A percentile compares a stretch with the other conserved stretches of the same genome.
Conservation (phyloP, 2,329 filamentous ascomycete species). For the Coniochaeta sp. region DNA sequence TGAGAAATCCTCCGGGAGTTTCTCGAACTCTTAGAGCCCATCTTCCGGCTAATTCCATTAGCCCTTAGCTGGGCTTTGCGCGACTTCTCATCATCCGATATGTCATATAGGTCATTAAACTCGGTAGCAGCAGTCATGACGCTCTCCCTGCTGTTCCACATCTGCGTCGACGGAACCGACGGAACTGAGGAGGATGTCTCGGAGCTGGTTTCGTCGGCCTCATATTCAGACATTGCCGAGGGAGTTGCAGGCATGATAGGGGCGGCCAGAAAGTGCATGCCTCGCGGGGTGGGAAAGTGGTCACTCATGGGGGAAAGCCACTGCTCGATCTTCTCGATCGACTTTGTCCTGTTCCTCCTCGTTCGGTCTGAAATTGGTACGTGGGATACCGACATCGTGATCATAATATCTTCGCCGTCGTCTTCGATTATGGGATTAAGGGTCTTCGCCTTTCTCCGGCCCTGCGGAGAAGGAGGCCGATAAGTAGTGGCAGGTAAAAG, state of each 20-base stretch:
- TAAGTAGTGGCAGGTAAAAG: slow-evolving; percentile 33
- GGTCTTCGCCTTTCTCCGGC: slow-evolving; percentile 40
- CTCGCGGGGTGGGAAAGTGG: slow-evolving; percentile 67
- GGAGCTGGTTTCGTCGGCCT: slow-evolving; percentile 25
- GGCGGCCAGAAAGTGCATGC: slow-evolving; percentile 55
- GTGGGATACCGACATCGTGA: slow-evolving; percentile 2
- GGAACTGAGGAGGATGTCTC: slow-evolving; percentile 41
- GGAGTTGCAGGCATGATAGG: slow-evolving; percentile 56
- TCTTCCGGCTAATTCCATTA: slow-evolving; percentile 26
- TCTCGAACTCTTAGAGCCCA: slow-evolving; percentile 23
- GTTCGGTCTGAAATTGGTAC: slow-evolving; percentile 7
- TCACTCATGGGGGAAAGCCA: slow-evolving; percentile 54
- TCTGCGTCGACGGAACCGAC: slow-evolving; percentile 46
- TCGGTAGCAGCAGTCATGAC: slow-evolving; percentile 59
- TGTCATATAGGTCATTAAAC: slow-evolving; percentile 83
- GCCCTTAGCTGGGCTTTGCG: slow-evolving; percentile 35
- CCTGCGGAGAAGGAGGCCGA: slow-evolving; percentile 44
- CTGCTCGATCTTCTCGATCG: slow-evolving; percentile 44
- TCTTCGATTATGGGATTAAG: slow-evolving; percentile 64
- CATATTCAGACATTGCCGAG: slow-evolving; percentile 39
- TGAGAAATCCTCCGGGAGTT: slow-evolving; percentile 37
- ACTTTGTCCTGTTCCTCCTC: slow-evolving; percentile 20
- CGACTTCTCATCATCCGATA: slow-evolving; percentile 67
- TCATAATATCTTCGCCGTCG: slow-evolving; percentile 29
- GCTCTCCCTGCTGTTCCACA: slow-evolving; percentile 56